A percentile compares a stretch with the other conserved stretches of the same genome.
phyloP scores from a whole-genome alignment of 78 protist species.

The Speleostelium caveatum region DNA sequence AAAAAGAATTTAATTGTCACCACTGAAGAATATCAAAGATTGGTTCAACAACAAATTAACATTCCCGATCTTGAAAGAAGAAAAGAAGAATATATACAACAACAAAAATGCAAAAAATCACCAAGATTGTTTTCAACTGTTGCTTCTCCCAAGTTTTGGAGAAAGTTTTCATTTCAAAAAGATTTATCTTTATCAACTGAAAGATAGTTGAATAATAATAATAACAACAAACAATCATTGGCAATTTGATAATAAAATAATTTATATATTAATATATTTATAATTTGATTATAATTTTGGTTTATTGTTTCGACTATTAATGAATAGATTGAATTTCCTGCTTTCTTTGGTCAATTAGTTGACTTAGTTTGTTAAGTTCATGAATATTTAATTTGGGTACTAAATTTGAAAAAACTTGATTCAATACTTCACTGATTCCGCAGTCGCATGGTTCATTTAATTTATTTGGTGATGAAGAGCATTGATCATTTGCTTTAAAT shows the following conservation, averaged over 20 bases:
- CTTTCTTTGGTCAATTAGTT: too few species aligned
- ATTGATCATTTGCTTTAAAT: too few species aligned
- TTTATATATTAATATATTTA: not conserved
- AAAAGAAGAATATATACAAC: constrained; percentile 46
- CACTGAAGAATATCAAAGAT: constrained; percentile 39
- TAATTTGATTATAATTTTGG: too few species aligned
- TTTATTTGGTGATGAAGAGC: too few species aligned
- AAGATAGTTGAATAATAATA: constrained; percentile 9
- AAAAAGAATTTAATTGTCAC: constrained; percentile 50
- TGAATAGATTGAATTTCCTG: too few species aligned
- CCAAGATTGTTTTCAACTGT: not conserved
- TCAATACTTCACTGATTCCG: too few species aligned
- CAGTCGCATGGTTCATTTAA: too few species aligned
- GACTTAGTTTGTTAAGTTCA: too few species aligned
- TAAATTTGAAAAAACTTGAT: too few species aligned
- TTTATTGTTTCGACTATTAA: too few species aligned
- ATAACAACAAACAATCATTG: not conserved
- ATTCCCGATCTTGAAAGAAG: constrained; percentile 19
- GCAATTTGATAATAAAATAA: not conserved
- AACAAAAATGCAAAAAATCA: constrained; percentile 17
- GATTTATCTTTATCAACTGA: constrained; percentile 2
- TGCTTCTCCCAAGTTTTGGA: constrained; percentile 45
- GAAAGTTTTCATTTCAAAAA: constrained; percentile 26
- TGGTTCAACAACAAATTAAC: not conserved
- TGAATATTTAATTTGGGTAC: too few species aligned